A percentile compares a stretch with the other conserved stretches of the same genome.
Evolutionary conservation across 2,329 filamentous ascomycete genomes (phyloP).

Genomic region (Pseudopyrenochaeta lycopersici): DNA sequence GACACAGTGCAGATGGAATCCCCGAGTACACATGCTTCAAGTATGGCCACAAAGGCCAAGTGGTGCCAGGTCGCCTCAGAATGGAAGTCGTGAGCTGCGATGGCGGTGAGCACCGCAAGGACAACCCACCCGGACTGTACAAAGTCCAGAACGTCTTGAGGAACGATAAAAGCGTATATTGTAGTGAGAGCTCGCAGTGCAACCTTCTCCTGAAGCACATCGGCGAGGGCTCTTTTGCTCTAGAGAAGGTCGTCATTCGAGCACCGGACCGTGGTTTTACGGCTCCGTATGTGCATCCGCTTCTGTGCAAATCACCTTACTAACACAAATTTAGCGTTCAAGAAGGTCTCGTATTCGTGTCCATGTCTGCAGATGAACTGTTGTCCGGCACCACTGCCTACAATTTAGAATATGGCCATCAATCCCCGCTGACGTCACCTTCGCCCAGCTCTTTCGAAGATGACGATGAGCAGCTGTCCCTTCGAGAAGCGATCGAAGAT

Average conservation of each 20-base stretch:
- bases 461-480: conserved; percentile 41
- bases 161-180: conserved; percentile 86
- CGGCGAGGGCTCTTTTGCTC: conserved; percentile 79
- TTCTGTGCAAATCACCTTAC: conserved; percentile 20
- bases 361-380: conserved; percentile 83
- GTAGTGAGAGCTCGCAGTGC: conserved; percentile 85
- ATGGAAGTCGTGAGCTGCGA: conserved; percentile 94
- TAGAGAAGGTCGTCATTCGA: conserved; percentile 88
- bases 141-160: conserved; percentile 77
- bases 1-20: conserved; percentile 38
- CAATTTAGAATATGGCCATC: conserved; percentile 68
- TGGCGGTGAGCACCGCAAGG: conserved; percentile 74
- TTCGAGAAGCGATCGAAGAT: conserved; percentile 47
- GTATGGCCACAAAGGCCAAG: conserved; percentile 88
- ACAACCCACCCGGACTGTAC: conserved; percentile 58
- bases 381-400: conserved; percentile 77
- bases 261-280: conserved; percentile 83
- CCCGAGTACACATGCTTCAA: conserved; percentile 62
- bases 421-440: conserved; percentile 35
- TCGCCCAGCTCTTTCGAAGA: conserved; percentile 32
- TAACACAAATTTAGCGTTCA: conserved; percentile 70
- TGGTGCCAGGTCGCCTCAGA: conserved; percentile 79
- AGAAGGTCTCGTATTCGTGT: conserved; percentile 90
- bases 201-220: conserved; percentile 87
- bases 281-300: conserved; percentile 73